Evolutionary conservation across 306 rosid species (phyloP).

Genomic region (Vigna trinervia): DNA sequence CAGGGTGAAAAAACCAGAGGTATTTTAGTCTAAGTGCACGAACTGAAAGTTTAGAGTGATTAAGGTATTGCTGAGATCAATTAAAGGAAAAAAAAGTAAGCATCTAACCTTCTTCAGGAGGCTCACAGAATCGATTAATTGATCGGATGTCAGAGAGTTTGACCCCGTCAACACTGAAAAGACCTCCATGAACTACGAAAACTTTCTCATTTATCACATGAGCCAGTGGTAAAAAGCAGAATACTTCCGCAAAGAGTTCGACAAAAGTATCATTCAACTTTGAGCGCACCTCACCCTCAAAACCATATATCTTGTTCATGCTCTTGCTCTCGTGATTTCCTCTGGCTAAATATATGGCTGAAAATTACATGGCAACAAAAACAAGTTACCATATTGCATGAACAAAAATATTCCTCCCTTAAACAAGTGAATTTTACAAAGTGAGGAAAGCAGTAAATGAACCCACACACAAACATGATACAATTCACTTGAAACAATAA

Average conservation of each 20-base stretch:
- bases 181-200: conserved; percentile 98
- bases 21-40: background rate
- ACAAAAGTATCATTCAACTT: conserved; percentile 89
- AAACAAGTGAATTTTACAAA: conserved; percentile 10
- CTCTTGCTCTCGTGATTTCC: conserved; percentile 99
- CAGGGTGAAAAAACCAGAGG: background rate
- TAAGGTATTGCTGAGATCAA: conserved; percentile 28
- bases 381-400: conserved; percentile 2
- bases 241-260: conserved; percentile 96
- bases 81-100: conserved; percentile 18
- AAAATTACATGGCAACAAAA: conserved; percentile 41
- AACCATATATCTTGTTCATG: conserved; percentile 99
- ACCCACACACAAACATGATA: conserved; percentile 4
- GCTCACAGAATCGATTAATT: conserved; percentile 97
- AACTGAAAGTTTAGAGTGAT: conserved; percentile 16
- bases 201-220: conserved; percentile 88
- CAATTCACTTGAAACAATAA: conserved; percentile 13
- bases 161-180: conserved; percentile 97
- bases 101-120: conserved; percentile 93
- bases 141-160: conserved; percentile 83
- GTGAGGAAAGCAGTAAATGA: background rate
- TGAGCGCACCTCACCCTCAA: conserved; percentile 97
- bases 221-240: conserved; percentile 92
- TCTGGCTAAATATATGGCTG: conserved; percentile 94
- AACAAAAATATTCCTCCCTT: background rate